Evolutionary conservation across 768 basidiomycete genomes (phyloP).

Genomic region (Lentinula detonsa): DNA sequence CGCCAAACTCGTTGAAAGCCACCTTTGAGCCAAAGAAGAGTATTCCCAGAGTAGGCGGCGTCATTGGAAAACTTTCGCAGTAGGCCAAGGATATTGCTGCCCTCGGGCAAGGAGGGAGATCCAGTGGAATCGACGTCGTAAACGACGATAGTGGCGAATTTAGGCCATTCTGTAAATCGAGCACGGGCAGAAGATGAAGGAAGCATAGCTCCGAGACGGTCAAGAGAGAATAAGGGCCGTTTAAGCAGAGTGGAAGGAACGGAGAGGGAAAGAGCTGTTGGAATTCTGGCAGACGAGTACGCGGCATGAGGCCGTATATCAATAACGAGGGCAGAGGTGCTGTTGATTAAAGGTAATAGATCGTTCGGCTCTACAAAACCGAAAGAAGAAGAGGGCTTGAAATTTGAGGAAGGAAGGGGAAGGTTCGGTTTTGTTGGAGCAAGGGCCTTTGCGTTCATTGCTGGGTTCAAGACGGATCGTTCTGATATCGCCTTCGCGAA

Average conservation of each 20-base stretch:
- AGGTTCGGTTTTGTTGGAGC: not conserved
- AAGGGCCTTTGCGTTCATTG: not conserved
- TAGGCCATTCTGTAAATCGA: conserved; percentile 55
- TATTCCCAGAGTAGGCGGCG: conserved; percentile 37
- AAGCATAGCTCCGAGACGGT: conserved; percentile 78
- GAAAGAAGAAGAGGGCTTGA: not conserved
- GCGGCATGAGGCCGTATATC: conserved; percentile 86
- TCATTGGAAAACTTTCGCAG: conserved; percentile 67
- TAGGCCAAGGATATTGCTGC: conserved; percentile 65
- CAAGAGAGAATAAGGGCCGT: conserved; percentile 79
- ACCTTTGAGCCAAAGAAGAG: conserved; percentile 72
- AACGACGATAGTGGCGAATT: conserved; percentile 63
- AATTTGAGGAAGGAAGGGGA: not conserved
- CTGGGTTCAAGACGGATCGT: not conserved
- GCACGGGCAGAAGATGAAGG: conserved; percentile 49
- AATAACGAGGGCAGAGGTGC: conserved; percentile 55
- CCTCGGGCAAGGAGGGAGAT: conserved; percentile 38
- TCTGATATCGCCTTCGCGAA: conserved; percentile 4
- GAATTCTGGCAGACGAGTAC: conserved; percentile 59
- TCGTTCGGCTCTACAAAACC: not conserved
- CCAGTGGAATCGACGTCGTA: conserved; percentile 74
- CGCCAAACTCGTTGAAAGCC: conserved; percentile 72
- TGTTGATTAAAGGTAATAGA: conserved; percentile 15
- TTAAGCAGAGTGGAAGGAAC: conserved; percentile 94
- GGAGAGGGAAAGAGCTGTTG: conserved; percentile 72